A percentile compares a stretch with the other conserved stretches of the same genome.
phyloP scores from a whole-genome alignment of 1,284 basidiomycete species.

The Apiotrichum brassicae region DNA sequence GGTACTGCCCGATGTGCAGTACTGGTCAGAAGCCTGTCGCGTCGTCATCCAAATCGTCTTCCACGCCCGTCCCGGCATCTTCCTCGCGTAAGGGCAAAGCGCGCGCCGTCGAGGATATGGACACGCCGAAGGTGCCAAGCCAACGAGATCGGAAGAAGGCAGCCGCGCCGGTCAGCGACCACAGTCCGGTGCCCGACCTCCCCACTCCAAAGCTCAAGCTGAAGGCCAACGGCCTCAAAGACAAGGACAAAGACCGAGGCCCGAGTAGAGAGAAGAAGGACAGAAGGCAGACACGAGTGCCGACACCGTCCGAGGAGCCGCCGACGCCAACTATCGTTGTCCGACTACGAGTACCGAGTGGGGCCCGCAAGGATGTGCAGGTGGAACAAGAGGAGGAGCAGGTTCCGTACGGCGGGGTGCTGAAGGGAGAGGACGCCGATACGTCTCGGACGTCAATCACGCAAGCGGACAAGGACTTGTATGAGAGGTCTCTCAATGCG shows the following conservation, averaged over 20 bases:
- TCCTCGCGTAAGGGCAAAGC: conserved; percentile 14
- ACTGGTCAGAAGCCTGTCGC: conserved; percentile 11
- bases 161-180: background rate
- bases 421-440: conserved; percentile 66
- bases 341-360: conserved; percentile 29
- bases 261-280: background rate
- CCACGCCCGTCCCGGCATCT: background rate
- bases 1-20: conserved; percentile 26
- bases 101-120: conserved; percentile 2
- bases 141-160: conserved; percentile 4
- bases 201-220: conserved; percentile 9
- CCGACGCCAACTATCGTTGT: conserved; percentile 15
- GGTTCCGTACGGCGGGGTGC: conserved; percentile 70
- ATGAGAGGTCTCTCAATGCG: conserved; percentile 61
- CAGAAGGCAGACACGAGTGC: background rate
- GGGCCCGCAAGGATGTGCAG: conserved; percentile 23
- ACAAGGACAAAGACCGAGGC: conserved; percentile 7
- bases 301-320: background rate
- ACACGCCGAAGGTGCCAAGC: conserved; percentile 1
- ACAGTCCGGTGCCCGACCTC: background rate
- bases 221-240: conserved; percentile 8
- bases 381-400: conserved; percentile 42
- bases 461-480: conserved; percentile 64
- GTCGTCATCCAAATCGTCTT: conserved; percentile 9
- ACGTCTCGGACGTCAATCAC: conserved; percentile 63